These are phyloP conservation scores for Fusarium redolens DNA, from an alignment of 2,329 filamentous ascomycete genomes.

Conservation along the genomic window DNA sequence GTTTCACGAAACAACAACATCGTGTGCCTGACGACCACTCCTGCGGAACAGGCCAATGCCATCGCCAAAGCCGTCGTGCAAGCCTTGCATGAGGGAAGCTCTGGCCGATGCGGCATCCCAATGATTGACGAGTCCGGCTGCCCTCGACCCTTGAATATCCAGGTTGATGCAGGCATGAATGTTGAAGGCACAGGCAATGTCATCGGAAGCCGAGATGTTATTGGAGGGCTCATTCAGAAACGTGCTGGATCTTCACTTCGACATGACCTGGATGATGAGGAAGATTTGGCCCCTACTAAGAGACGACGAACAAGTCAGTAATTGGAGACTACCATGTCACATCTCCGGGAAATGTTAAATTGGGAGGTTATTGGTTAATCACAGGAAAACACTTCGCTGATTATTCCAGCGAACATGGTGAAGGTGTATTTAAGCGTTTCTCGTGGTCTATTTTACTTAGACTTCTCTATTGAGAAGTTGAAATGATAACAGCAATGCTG, in stretches of 20 bases:
- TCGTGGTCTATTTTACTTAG: neutral
- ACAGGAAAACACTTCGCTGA: neutral
- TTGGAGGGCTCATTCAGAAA: conserved; percentile 45
- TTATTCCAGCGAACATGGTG: neutral
- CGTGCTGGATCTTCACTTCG: conserved; percentile 22
- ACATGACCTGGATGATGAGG: conserved; percentile 35
- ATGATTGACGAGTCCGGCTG: conserved; percentile 60
- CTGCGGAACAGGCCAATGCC: conserved; percentile 54
- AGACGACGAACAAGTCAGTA: conserved; percentile 39
- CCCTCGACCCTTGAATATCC: conserved; percentile 55
- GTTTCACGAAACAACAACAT: conserved; percentile 62
- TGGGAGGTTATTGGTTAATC: neutral
- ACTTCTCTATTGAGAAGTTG: neutral
- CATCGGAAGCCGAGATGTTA: conserved; percentile 51
- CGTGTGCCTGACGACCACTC: conserved; percentile 55
- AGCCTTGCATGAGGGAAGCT: conserved; percentile 57
- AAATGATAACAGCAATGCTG: neutral
- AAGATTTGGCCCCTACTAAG: conserved; percentile 34
- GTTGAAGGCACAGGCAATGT: conserved; percentile 59
- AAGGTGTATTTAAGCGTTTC: conserved; percentile 1
- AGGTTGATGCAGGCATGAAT: conserved; percentile 59
- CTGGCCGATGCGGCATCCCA: conserved; percentile 54
- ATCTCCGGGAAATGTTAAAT: neutral
- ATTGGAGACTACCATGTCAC: neutral
- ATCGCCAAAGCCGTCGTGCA: conserved; percentile 59